These are phyloP conservation scores for Cercophora sp. DNA, from an alignment of 495 filamentous ascomycete genomes.

Conservation along the genomic window DNA sequence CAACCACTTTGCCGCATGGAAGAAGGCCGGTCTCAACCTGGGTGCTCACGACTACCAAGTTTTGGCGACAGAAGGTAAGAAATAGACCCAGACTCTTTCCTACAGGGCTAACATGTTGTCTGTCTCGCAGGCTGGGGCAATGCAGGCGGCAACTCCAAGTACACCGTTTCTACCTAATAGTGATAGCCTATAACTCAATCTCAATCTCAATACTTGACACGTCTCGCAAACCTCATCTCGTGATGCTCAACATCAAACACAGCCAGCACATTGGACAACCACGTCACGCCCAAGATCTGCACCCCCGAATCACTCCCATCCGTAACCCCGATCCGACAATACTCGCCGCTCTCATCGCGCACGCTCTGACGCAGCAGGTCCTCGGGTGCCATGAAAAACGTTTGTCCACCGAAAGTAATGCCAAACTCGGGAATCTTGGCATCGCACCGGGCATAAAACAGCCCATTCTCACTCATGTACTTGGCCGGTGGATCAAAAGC, in stretches of 20 bases:
- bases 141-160: slow-evolving; percentile 28
- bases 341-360: slow-evolving; percentile 29
- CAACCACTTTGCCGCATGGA: slow-evolving; percentile 60
- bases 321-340: slow-evolving; percentile 45
- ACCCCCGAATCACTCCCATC: slow-evolving; percentile 31
- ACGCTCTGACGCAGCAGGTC: slow-evolving; percentile 50
- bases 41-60: slow-evolving; percentile 54
- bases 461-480: slow-evolving; percentile 34
- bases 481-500: slow-evolving; percentile 50
- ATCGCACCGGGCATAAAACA: slow-evolving; percentile 52
- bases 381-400: slow-evolving; percentile 48
- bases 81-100: too few relatives aligned
- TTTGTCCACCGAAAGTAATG: slow-evolving; percentile 46
- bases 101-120: too few relatives aligned
- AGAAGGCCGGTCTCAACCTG: slow-evolving; percentile 40
- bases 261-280: slow-evolving; percentile 57
- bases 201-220: slow-evolving; percentile 23
- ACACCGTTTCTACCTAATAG: too few relatives aligned
- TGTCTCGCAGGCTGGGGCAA: slow-evolving; percentile 42
- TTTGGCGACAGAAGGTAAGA: slow-evolving; percentile 53
- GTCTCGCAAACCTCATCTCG: slow-evolving; percentile 30
- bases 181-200: too few relatives aligned
- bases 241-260: slow-evolving; percentile 54
- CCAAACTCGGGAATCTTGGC: slow-evolving; percentile 52
- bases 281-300: slow-evolving; percentile 56